phyloP scores from a whole-genome alignment of 495 filamentous ascomycete genomes.

The Aspergillus funiculosus region DNA sequence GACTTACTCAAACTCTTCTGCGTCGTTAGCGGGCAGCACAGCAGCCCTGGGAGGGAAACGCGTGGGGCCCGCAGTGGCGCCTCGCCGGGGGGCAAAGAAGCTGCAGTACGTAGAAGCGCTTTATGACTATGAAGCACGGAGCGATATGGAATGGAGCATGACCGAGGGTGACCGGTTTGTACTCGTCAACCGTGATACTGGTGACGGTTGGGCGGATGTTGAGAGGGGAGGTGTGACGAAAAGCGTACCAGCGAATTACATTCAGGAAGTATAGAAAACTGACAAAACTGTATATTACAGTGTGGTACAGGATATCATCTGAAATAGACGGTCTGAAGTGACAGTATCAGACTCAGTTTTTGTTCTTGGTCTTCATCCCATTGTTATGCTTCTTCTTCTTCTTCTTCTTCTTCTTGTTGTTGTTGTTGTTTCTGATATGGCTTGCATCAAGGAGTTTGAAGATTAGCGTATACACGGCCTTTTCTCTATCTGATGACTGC shows the following conservation, averaged over 20 bases:
- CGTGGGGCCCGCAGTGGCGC: slow-evolving; percentile 89
- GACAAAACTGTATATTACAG: neutral
- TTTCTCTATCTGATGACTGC: neutral
- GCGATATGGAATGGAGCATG: slow-evolving; percentile 86
- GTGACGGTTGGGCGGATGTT: slow-evolving; percentile 96
- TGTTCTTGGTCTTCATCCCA: no score
- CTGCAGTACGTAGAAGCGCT: slow-evolving; percentile 89
- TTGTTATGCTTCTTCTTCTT: no score
- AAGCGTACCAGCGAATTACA: slow-evolving; percentile 91
- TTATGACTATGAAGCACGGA: slow-evolving; percentile 85
- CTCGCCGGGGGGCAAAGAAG: slow-evolving; percentile 88
- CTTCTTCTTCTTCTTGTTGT: no score
- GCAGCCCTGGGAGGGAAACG: slow-evolving; percentile 54
- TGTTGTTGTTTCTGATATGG: slow-evolving; percentile 5
- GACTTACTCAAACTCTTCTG: slow-evolving; percentile 75
- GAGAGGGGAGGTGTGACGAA: slow-evolving; percentile 85
- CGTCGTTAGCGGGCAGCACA: slow-evolving; percentile 55
- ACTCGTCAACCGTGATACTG: slow-evolving; percentile 71
- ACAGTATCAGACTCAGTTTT: no score
- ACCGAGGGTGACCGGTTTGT: slow-evolving; percentile 87
- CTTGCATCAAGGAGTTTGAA: slow-evolving; percentile 9
- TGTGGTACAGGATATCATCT: no score
- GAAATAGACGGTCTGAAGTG: no score
- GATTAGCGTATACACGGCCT: slow-evolving; percentile 10
- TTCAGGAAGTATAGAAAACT: slow-evolving; percentile 58